A percentile compares a stretch with the other conserved stretches of the same genome.
Evolutionary conservation across 2,329 filamentous ascomycete species (phyloP).

Genomic region (Alternaria metachromatica): DNA sequence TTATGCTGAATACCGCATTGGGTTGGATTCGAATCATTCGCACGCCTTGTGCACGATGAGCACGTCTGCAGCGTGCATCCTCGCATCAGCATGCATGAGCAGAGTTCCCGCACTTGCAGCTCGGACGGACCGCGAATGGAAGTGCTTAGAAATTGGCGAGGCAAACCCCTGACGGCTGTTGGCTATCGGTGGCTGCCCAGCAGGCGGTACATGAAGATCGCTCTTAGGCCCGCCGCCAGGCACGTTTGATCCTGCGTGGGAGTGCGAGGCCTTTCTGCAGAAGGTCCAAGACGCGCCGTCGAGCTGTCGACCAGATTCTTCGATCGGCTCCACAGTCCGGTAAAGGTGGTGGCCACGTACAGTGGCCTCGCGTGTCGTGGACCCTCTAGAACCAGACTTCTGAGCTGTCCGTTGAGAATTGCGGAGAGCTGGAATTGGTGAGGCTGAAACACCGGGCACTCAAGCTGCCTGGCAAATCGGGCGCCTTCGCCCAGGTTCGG

Average conservation of each 20-base stretch:
- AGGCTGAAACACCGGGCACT: slow-evolving; percentile 30
- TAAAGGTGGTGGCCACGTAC: slow-evolving; percentile 1
- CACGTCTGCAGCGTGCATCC: slow-evolving; percentile 36
- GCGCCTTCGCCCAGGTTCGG: slow-evolving; percentile 15
- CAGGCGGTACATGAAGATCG: slow-evolving; percentile 19
- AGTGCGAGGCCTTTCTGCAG: slow-evolving; percentile 1
- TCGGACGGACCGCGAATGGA: slow-evolving; percentile 29
- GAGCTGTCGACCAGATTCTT: slow-evolving; percentile 1
- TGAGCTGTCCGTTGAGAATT: slow-evolving; percentile 6
- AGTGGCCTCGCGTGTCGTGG: slow-evolving; percentile 5
- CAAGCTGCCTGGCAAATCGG: slow-evolving; percentile 15
- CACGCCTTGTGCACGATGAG: slow-evolving; percentile 36
- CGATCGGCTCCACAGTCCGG: slow-evolving; percentile 16
- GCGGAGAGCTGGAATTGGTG: slow-evolving; percentile 16
- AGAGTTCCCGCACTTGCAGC: slow-evolving; percentile 30
- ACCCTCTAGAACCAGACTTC: slow-evolving; percentile 7
- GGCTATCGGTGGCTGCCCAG: slow-evolving; percentile 9
- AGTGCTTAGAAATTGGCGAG: slow-evolving; percentile 18
- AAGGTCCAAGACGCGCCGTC: neutral
- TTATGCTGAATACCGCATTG: slow-evolving; percentile 30
- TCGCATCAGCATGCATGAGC: slow-evolving; percentile 35
- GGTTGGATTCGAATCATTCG: slow-evolving; percentile 34
- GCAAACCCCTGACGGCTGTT: slow-evolving; percentile 21
- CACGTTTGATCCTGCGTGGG: slow-evolving; percentile 8
- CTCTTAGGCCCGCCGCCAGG: slow-evolving; percentile 12